phyloP scores from a whole-genome alignment of 352 stramenopile genomes.

The Globisporangium emineosum region DNA sequence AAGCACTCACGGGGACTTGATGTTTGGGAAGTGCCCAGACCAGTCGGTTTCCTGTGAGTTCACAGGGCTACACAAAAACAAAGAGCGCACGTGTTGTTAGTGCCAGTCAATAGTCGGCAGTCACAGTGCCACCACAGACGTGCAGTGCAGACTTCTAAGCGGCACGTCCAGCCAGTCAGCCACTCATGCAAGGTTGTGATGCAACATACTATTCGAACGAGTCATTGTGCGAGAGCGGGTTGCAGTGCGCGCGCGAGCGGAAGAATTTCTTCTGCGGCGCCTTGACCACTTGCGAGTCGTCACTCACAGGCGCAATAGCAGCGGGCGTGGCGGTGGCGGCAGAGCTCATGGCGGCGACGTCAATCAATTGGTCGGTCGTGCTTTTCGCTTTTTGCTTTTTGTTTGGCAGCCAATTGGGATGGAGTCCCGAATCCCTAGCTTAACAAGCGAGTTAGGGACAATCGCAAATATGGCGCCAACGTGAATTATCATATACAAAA shows the following conservation, averaged over 20 bases:
- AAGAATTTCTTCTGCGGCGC: slow-evolving; percentile 96
- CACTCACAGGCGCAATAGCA: slow-evolving; percentile 10
- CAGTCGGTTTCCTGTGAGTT: slow-evolving; percentile 91
- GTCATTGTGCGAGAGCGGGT: slow-evolving; percentile 96
- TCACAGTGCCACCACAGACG: neutral
- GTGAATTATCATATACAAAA: no score
- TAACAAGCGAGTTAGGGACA: no score
- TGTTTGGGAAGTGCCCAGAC: slow-evolving; percentile 90
- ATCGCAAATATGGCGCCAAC: no score
- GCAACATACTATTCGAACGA: slow-evolving; percentile 90
- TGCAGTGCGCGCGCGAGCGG: slow-evolving; percentile 94
- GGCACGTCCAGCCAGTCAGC: neutral
- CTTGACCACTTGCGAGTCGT: slow-evolving; percentile 34
- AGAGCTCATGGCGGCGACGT: slow-evolving; percentile 14
- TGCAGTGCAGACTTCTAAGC: neutral
- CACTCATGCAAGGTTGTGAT: neutral
- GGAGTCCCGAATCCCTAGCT: slow-evolving; percentile 12
- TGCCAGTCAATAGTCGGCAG: neutral
- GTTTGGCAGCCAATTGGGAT: slow-evolving; percentile 9
- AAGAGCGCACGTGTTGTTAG: neutral
- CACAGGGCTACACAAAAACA: slow-evolving; percentile 46
- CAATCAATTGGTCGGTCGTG: neutral
- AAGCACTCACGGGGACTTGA: slow-evolving; percentile 60
- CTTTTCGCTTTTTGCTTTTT: neutral
- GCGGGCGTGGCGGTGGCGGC: slow-evolving; percentile 2